phyloP scores from a whole-genome alignment of 371 early-diverging fungal genomes.

The Apophysomyces ossiformis region DNA sequence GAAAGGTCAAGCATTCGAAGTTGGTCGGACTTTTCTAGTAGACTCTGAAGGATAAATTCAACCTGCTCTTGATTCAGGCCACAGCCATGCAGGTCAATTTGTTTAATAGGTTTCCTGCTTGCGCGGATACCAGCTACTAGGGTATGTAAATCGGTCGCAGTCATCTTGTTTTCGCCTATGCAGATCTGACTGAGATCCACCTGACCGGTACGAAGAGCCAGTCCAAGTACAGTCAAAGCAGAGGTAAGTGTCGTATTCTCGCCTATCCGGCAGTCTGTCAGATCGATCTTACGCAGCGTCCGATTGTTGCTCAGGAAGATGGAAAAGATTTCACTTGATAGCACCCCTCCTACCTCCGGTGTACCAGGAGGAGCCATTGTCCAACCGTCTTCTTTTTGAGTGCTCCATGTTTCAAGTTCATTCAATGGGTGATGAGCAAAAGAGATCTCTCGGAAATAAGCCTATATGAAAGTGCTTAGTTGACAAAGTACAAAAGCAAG shows the following conservation, averaged over 20 bases:
- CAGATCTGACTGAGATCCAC: constrained; percentile 29
- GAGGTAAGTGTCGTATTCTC: constrained; percentile 7
- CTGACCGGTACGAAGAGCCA: constrained; percentile 24
- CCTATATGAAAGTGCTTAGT: constrained; percentile 17
- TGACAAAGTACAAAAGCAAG: neutral
- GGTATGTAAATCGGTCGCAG: constrained; percentile 28
- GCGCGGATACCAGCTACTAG: constrained; percentile 33
- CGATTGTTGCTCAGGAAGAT: constrained; percentile 24
- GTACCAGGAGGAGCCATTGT: constrained; percentile 5
- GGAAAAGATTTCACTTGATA: constrained; percentile 37
- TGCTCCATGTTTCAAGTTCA: constrained; percentile 35
- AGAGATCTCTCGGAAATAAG: constrained; percentile 33
- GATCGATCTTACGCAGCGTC: constrained; percentile 30
- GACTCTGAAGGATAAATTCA: constrained; percentile 28
- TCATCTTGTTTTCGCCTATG: constrained; percentile 36
- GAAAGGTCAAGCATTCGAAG: constrained; percentile 28
- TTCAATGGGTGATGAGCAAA: constrained; percentile 31
- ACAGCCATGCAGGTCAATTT: constrained; percentile 37
- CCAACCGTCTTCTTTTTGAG: constrained; percentile 39
- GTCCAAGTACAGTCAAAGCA: constrained; percentile 27
- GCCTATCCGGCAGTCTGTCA: constrained; percentile 43
- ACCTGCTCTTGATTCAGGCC: constrained; percentile 29
- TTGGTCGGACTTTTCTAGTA: constrained; percentile 24
- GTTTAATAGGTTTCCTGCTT: constrained; percentile 29
- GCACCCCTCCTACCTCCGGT: constrained; percentile 21